These are phyloP conservation scores for Diaporthe batatas DNA, from an alignment of 2,329 filamentous ascomycete species.

Conservation along the genomic window DNA sequence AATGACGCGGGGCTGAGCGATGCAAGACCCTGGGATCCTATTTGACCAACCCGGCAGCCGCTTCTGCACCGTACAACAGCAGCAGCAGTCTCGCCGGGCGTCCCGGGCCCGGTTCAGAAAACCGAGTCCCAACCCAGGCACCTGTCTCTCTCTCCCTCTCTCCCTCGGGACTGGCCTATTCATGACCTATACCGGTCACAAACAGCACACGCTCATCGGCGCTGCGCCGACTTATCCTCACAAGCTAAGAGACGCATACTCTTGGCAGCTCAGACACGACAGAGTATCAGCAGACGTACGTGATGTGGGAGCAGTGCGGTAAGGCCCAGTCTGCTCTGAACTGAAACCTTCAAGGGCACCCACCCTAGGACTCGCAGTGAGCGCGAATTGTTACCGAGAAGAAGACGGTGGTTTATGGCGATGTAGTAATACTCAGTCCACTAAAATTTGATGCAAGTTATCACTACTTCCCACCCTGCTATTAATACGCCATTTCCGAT, in stretches of 20 bases:
- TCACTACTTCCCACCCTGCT: conserved; percentile 6
- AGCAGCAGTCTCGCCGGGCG: background rate
- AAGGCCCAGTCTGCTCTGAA: background rate
- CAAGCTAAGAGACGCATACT: background rate
- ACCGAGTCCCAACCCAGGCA: background rate
- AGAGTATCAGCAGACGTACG: background rate
- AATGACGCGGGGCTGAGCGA: background rate
- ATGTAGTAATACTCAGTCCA: background rate
- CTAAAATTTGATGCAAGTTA: background rate
- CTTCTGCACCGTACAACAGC: background rate
- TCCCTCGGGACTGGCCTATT: background rate
- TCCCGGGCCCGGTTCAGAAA: background rate
- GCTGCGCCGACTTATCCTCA: background rate
- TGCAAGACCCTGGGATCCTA: background rate
- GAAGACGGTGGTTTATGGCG: background rate
- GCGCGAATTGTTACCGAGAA: background rate
- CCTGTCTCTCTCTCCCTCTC: background rate
- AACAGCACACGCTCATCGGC: background rate
- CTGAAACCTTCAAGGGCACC: background rate
- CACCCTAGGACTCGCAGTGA: too few relatives aligned
- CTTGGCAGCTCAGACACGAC: background rate
- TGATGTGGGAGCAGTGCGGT: background rate
- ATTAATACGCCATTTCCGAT: background rate
- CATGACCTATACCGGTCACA: too few relatives aligned
- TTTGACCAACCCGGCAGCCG: background rate